A percentile compares a stretch with the other conserved stretches of the same genome.
These are phyloP conservation scores for Limnanthes douglasii DNA, from an alignment of 345 rosid species.

Conservation along the genomic window DNA sequence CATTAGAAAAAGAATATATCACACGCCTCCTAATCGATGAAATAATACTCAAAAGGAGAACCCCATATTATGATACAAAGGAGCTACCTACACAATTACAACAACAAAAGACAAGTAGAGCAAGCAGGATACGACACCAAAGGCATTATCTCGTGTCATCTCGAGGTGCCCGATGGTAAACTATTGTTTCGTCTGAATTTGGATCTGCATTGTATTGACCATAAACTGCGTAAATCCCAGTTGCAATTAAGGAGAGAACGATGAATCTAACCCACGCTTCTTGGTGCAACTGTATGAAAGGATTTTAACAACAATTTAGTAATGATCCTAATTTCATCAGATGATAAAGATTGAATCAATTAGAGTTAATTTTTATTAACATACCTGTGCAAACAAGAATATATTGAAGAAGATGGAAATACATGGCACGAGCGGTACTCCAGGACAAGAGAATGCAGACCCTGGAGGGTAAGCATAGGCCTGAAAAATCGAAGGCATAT, in stretches of 20 bases:
- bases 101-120: too few species aligned
- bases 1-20: too few species aligned
- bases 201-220: constrained; percentile 78
- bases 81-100: too few species aligned
- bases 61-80: too few species aligned
- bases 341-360: too few species aligned
- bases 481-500: too few species aligned
- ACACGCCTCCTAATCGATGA: too few species aligned
- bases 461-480: constrained; percentile 39
- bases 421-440: constrained; percentile 72
- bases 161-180: too few species aligned
- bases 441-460: constrained; percentile 78
- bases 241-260: constrained; percentile 40
- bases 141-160: too few species aligned
- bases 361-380: constrained; percentile 1
- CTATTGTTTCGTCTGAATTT: constrained; percentile 20
- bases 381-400: constrained; percentile 93
- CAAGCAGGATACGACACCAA: too few species aligned
- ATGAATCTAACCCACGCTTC: constrained; percentile 93
- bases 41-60: too few species aligned
- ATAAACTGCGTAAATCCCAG: constrained; percentile 55
- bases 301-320: background rate
- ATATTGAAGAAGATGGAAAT: constrained; percentile 83
- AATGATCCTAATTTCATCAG: background rate
- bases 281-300: constrained; percentile 85